phyloP scores from a whole-genome alignment of 257 asterid genomes.

The Rhazya stricta region DNA sequence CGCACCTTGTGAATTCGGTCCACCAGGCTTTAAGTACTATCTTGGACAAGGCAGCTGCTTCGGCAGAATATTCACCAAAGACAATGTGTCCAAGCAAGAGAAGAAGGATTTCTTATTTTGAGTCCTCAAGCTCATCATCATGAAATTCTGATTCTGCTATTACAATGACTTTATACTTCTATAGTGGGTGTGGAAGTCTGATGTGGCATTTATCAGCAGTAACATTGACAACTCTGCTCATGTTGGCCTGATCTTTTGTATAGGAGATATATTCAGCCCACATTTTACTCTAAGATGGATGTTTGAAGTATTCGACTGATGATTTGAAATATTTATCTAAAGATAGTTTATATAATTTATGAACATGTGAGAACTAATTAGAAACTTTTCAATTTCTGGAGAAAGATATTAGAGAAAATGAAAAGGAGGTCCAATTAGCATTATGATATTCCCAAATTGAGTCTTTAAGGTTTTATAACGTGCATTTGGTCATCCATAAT shows the following conservation, averaged over 20 bases:
- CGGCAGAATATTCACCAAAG: conserved; percentile 41
- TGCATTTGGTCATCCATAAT: no score
- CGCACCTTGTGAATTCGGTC: conserved; percentile 26
- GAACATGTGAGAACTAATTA: neutral
- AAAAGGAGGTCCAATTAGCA: neutral
- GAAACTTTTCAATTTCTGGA: neutral
- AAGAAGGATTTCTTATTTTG: conserved; percentile 39
- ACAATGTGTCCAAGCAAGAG: conserved; percentile 48
- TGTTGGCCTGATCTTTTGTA: neutral
- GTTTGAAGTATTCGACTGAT: neutral
- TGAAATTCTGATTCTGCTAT: conserved; percentile 14
- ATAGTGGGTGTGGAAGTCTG: neutral
- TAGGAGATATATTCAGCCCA: neutral
- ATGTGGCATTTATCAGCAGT: neutral
- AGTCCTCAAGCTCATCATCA: conserved; percentile 29
- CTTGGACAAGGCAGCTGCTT: conserved; percentile 55
- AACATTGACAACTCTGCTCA: neutral
- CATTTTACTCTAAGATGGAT: no score
- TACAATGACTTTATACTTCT: neutral
- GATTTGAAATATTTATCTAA: neutral
- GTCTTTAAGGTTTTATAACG: no score
- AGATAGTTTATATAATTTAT: neutral
- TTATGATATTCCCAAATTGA: neutral
- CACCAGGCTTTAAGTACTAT: conserved; percentile 42
- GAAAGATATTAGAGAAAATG: neutral